Evolutionary conservation across 768 basidiomycete species (phyloP).

Genomic region (Pulveroboletus sp.): DNA sequence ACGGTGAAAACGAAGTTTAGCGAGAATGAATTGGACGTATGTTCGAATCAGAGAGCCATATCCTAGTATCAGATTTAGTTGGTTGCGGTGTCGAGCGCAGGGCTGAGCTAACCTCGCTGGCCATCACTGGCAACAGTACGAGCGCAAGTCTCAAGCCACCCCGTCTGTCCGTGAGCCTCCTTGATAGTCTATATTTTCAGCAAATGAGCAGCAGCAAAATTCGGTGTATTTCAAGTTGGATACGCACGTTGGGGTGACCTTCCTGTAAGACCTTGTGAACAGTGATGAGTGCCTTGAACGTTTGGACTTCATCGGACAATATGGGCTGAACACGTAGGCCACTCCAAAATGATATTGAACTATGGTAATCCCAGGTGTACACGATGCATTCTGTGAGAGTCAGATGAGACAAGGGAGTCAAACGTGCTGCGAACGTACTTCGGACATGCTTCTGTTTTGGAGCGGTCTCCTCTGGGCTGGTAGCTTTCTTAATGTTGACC

Average conservation of each 20-base stretch:
- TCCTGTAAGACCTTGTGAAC: constrained; percentile 98
- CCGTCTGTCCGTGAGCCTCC: constrained; percentile 94
- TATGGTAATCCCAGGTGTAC: constrained; percentile 99
- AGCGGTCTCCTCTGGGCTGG: constrained; percentile 88
- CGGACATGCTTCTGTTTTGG: constrained; percentile 99
- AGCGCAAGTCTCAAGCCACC: constrained; percentile 97
- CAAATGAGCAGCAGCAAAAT: constrained; percentile 6
- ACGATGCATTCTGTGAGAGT: constrained; percentile 82
- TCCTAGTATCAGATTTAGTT: constrained; percentile 43
- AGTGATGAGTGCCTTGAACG: constrained; percentile 96
- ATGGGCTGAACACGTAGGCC: constrained; percentile 96
- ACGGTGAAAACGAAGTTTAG: constrained; percentile 94
- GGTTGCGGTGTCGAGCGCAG: background rate
- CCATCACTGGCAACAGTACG: constrained; percentile 80
- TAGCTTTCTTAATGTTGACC: constrained; percentile 97
- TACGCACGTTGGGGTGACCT: constrained; percentile 83
- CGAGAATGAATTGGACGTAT: constrained; percentile 92
- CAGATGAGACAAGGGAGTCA: constrained; percentile 8
- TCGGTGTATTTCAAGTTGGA: background rate
- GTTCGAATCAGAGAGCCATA: constrained; percentile 91
- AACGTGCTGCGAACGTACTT: constrained; percentile 53
- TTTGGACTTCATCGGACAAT: constrained; percentile 93
- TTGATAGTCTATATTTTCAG: constrained; percentile 72
- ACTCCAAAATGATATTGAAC: constrained; percentile 97
- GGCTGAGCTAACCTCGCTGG: constrained; percentile 52